phyloP scores from a whole-genome alignment of 2,329 filamentous ascomycete species.

The Dactylellina cionopaga region DNA sequence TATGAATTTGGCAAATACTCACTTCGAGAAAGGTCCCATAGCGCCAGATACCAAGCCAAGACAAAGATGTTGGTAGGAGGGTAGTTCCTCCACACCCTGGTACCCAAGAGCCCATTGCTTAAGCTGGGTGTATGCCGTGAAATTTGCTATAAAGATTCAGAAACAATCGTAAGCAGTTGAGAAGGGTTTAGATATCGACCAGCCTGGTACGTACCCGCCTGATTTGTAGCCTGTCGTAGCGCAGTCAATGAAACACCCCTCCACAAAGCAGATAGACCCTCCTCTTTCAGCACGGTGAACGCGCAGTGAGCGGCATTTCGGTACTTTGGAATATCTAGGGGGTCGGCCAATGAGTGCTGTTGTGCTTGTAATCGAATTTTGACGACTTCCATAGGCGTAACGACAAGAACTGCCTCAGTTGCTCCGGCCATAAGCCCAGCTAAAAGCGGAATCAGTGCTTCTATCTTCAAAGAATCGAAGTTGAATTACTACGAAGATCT shows the following conservation, averaged over 20 bases:
- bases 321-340: conserved; percentile 87
- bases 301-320: conserved; percentile 66
- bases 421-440: conserved; percentile 92
- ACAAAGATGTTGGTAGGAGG: conserved; percentile 86
- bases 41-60: conserved; percentile 92
- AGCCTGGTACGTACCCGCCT: conserved; percentile 72
- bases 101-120: conserved; percentile 78
- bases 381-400: conserved; percentile 98
- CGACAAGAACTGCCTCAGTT: conserved; percentile 94
- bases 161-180: background rate
- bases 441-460: conserved; percentile 57
- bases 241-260: conserved; percentile 93
- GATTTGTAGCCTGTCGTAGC: conserved; percentile 92
- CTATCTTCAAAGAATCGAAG: background rate
- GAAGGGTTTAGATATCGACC: background rate
- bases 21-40: conserved; percentile 87
- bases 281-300: conserved; percentile 91
- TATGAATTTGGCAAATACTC: background rate
- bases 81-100: conserved; percentile 75
- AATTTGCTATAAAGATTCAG: conserved; percentile 71
- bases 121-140: conserved; percentile 95
- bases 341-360: conserved; percentile 97
- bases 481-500: background rate
- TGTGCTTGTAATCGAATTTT: conserved; percentile 99
- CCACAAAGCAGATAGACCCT: conserved; percentile 87